Evolutionary conservation across 139 green algal genomes (phyloP).

Genomic region (Zygnema circumcarinatum): DNA sequence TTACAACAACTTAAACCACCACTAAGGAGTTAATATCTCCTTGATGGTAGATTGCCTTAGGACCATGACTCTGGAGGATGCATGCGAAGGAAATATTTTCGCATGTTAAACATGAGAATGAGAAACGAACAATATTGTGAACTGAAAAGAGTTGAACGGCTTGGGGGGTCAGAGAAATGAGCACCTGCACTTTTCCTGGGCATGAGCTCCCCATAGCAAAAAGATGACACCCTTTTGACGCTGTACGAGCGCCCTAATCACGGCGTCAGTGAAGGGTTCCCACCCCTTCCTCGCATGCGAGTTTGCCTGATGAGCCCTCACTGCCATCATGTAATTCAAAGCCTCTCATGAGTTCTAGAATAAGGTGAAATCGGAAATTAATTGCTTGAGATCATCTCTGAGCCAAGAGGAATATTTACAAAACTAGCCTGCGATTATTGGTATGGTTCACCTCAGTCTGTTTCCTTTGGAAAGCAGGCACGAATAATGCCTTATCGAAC

Average conservation of each 20-base stretch:
- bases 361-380: too few relatives aligned
- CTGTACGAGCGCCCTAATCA: slow-evolving; percentile 75
- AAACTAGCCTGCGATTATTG: not conserved
- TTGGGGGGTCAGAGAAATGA: too few relatives aligned
- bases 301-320: slow-evolving; percentile 67
- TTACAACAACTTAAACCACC: not conserved
- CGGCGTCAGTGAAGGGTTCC: slow-evolving; percentile 89
- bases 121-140: too few relatives aligned
- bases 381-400: too few relatives aligned
- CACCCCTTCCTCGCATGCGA: slow-evolving; percentile 90
- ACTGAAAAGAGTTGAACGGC: too few relatives aligned
- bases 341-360: not conserved
- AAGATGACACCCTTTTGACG: slow-evolving; percentile 67
- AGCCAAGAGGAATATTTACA: not conserved
- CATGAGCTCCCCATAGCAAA: slow-evolving; percentile 66
- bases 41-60: too few relatives aligned
- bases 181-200: slow-evolving; percentile 66
- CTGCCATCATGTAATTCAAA: slow-evolving; percentile 13
- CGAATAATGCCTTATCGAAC: not conserved
- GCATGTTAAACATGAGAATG: too few relatives aligned
- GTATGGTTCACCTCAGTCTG: not conserved
- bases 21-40: not conserved
- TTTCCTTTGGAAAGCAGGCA: not conserved
- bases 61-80: too few relatives aligned
- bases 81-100: too few relatives aligned